phyloP scores from a whole-genome alignment of 2,329 filamentous ascomycete genomes.

The Zelopaecilomyces penicillatus region DNA sequence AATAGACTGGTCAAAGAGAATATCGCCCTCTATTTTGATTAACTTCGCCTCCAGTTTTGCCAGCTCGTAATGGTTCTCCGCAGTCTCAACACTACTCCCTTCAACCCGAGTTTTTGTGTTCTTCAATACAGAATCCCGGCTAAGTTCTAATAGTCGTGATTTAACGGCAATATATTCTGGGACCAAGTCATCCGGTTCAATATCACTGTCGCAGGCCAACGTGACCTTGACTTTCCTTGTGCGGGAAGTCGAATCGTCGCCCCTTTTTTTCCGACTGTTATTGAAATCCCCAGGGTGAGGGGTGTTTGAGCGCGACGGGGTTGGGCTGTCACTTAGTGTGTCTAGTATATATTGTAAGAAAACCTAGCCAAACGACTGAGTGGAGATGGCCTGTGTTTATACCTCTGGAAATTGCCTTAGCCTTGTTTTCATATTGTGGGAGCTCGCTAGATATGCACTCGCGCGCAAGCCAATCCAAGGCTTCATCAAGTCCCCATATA shows the following conservation, averaged over 20 bases:
- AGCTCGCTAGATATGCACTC: constrained; percentile 62
- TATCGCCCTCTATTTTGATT: constrained; percentile 66
- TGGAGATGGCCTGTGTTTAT: background rate
- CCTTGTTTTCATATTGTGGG: constrained; percentile 54
- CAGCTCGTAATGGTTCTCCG: constrained; percentile 28
- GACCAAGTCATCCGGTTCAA: constrained; percentile 67
- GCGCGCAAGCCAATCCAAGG: constrained; percentile 82
- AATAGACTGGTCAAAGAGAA: constrained; percentile 60
- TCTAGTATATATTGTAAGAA: constrained; percentile 22
- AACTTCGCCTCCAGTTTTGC: constrained; percentile 66
- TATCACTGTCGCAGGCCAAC: constrained; percentile 56
- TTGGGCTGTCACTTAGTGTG: constrained; percentile 40
- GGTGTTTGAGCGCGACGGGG: constrained; percentile 41
- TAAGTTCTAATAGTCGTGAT: constrained; percentile 52
- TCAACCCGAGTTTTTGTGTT: constrained; percentile 8
- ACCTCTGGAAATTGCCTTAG: constrained; percentile 31
- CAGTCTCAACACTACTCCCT: no score
- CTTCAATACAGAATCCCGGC: constrained; percentile 8
- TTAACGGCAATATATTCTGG: constrained; percentile 72
- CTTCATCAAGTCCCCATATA: constrained; percentile 81
- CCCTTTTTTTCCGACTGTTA: constrained; percentile 25
- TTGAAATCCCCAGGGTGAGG: constrained; percentile 29
- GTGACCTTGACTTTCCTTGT: constrained; percentile 25
- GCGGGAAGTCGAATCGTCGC: constrained; percentile 17
- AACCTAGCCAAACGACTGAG: constrained; percentile 6